Percentiles rank a stretch among this genome's conserved stretches.
Conservation (phyloP, 2,329 filamentous ascomycete genomes). For the Venturia oleaginea region DNA sequence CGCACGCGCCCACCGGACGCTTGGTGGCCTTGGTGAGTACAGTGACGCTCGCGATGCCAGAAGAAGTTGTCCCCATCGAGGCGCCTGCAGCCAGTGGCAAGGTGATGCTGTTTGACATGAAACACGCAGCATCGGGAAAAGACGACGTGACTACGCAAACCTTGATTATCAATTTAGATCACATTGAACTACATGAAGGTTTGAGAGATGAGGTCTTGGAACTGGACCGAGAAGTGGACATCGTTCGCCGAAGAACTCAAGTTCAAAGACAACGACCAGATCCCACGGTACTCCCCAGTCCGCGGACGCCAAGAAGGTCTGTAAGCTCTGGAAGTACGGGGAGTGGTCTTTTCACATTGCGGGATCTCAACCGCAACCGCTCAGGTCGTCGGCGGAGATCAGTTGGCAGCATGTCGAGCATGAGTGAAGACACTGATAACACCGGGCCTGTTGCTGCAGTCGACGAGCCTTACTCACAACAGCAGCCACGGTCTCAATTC, state of each 20-base stretch:
- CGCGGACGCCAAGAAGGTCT: conserved; percentile 9
- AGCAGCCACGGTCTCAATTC: conserved; percentile 30
- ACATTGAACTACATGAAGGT: conserved; percentile 28
- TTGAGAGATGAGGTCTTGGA: conserved; percentile 31
- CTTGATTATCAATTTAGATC: conserved; percentile 29
- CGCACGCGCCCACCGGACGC: conserved; percentile 21
- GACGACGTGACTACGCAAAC: conserved; percentile 18
- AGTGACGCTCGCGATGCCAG: conserved; percentile 19
- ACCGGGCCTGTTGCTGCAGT: conserved; percentile 22
- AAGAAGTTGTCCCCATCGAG: conserved; percentile 11
- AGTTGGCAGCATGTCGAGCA: conserved; percentile 15
- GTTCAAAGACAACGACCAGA: conserved; percentile 22
- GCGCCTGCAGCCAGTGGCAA: conserved; percentile 24
- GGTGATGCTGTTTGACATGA: conserved; percentile 31
- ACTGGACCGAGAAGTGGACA: conserved; percentile 32
- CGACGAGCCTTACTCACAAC: conserved; percentile 32
- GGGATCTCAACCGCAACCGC: conserved; percentile 1
- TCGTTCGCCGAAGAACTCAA: conserved; percentile 30
- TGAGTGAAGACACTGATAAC: conserved; percentile 24
- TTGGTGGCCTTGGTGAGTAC: conserved; percentile 30
- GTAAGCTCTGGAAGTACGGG: conserved; percentile 10
- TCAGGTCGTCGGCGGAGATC: conserved; percentile 13
- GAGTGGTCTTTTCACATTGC: conserved; percentile 5
- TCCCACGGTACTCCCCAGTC: neutral
- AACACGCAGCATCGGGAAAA: conserved; percentile 18